Conservation (phyloP, 2,329 filamentous ascomycete species). For the Cladophialophora psammophila region DNA sequence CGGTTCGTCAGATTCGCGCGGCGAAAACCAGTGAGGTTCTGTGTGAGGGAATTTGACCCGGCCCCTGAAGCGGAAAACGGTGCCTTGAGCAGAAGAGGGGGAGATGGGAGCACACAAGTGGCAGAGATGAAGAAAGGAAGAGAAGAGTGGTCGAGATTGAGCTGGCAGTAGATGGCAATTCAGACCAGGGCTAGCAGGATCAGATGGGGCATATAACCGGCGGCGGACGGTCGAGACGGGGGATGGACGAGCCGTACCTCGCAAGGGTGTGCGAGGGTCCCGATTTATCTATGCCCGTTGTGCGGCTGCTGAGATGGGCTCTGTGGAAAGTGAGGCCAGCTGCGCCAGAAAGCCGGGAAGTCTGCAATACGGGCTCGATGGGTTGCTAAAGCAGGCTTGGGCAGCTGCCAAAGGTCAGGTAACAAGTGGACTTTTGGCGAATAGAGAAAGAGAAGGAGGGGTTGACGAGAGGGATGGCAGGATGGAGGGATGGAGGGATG, state of each 20-base stretch:
- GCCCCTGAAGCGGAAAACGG: neutral
- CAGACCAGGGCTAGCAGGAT: slow-evolving; percentile 22
- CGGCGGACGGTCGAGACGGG: slow-evolving; percentile 11
- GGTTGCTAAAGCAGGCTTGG: slow-evolving; percentile 18
- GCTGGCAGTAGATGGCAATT: slow-evolving; percentile 27
- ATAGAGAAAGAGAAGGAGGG: neutral
- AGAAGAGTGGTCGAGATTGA: slow-evolving; percentile 29
- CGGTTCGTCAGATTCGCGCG: neutral
- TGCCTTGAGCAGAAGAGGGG: slow-evolving; percentile 30
- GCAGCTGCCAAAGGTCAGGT: neutral
- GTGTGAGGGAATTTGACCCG: neutral
- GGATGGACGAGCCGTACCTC: slow-evolving; percentile 23
- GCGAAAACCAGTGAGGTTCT: neutral
- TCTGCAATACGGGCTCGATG: slow-evolving; percentile 1
- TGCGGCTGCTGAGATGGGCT: neutral
- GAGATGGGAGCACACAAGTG: slow-evolving; percentile 5
- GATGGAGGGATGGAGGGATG: neutral
- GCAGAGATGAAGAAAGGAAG: slow-evolving; percentile 14
- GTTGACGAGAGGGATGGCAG: neutral
- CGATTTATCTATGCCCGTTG: neutral
- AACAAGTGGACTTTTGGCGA: neutral
- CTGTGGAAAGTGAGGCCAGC: slow-evolving; percentile 10
- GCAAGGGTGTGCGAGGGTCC: slow-evolving; percentile 11
- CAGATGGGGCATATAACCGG: slow-evolving; percentile 27
- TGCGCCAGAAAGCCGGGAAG: slow-evolving; percentile 4